These are phyloP conservation scores for Fusarium falciforme DNA, from an alignment of 2,329 filamentous ascomycete genomes.

Conservation along the genomic window DNA sequence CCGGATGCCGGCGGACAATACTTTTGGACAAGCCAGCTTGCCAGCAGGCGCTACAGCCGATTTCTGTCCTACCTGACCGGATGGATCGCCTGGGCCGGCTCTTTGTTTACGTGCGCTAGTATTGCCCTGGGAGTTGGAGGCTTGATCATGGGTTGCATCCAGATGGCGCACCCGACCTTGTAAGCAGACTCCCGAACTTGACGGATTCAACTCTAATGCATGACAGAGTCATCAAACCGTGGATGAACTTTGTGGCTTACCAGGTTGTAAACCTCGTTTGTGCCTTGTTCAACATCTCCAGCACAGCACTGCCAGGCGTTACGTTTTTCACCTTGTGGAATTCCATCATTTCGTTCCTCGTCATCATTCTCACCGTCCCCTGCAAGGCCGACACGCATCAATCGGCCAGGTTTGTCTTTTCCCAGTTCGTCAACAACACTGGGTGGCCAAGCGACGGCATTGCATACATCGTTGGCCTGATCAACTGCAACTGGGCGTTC, in stretches of 20 bases:
- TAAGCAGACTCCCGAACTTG: background rate
- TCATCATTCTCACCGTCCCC: background rate
- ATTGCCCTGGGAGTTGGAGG: background rate
- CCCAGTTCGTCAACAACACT: background rate
- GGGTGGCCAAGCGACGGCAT: background rate
- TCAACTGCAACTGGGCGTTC: slow-evolving; percentile 20
- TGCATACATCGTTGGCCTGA: slow-evolving; percentile 10
- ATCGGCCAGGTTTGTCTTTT: background rate
- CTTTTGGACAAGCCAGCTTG: background rate
- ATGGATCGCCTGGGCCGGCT: background rate
- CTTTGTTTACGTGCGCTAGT: background rate
- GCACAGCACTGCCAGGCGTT: background rate
- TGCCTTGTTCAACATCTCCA: background rate
- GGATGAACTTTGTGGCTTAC: background rate
- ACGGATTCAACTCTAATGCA: background rate
- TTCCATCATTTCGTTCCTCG: background rate
- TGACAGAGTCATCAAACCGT: background rate
- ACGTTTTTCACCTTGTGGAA: background rate
- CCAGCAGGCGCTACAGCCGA: background rate
- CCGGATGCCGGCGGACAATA: background rate
- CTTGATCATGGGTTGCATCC: background rate
- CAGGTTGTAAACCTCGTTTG: background rate
- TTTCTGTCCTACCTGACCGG: background rate
- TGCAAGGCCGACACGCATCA: background rate
- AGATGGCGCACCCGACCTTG: background rate